These are phyloP conservation scores for Sonneratia alba DNA, from an alignment of 345 rosid species.

Conservation along the genomic window DNA sequence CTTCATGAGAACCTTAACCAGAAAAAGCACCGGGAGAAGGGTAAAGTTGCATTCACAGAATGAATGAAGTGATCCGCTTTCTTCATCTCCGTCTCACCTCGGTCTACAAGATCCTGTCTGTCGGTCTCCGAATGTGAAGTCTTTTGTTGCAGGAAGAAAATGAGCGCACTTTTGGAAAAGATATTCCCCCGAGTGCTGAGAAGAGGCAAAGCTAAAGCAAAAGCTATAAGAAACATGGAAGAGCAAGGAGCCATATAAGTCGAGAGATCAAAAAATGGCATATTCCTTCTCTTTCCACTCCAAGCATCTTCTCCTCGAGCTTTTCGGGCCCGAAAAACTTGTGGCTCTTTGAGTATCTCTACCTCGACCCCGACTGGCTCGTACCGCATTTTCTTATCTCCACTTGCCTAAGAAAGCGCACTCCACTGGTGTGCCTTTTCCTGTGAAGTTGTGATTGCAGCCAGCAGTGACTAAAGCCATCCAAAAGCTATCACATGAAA, in stretches of 20 bases:
- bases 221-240: no score
- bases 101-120: no score
- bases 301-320: neutral
- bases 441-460: no score
- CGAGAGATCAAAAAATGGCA: neutral
- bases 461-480: no score
- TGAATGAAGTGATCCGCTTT: no score
- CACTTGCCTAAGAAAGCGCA: slow-evolving; percentile 5
- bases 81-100: no score
- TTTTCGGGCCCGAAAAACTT: slow-evolving; percentile 1
- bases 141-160: neutral
- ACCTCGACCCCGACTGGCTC: slow-evolving; percentile 15
- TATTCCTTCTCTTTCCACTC: neutral
- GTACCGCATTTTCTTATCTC: slow-evolving; percentile 12
- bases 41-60: no score
- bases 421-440: slow-evolving; percentile 13
- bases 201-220: no score
- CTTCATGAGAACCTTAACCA: no score
- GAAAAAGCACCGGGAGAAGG: no score
- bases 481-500: no score
- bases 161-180: neutral
- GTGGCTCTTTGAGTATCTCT: slow-evolving; percentile 17
- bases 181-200: neutral
- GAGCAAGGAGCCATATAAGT: neutral
- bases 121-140: no score